Evolutionary conservation across 768 basidiomycete genomes (phyloP), one percentile per base, ranked within the genome.

Genomic region (Porphyrellus cyaneotinctus): DNA sequence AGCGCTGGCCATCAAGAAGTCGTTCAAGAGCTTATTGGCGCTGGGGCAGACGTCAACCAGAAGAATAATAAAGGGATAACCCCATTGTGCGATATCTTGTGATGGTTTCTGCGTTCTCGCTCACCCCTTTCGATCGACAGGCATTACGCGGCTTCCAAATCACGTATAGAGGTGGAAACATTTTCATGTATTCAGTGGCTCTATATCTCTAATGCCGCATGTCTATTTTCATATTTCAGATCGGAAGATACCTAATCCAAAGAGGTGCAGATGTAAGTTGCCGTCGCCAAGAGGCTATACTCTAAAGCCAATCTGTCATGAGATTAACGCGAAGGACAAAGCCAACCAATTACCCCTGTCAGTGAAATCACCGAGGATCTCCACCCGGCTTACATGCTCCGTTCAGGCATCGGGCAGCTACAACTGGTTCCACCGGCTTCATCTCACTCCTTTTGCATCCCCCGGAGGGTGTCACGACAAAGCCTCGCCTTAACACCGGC

Each of bases 251-350:
- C 33, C 75, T 97, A 56, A 87, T 97, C 63, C 75, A 83, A 49
- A 80, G 89, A 67, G 93, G 94, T 52, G 95, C 95, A 58, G 92
- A 97, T 67, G 95, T 95, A 73, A 64, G 92, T 80, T 57, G 58
- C 49, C 56, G 33, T 57, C 47, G 48, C 66, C 57, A 67, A 62
- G 53, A 55, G 63, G 59, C 61, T 45, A 9, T 11, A 64, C 68
- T 60, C 69, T 63, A 35, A 50, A 65, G 64, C 61, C 71, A 65
- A 67, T 60, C 26, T 49, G 46, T 59, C 33, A 62, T 53, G 64
- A 99, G 91, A 89, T 95, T 73, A 99, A 98, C 64, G 88, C 88
- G 39, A 88, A 83, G 72, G 95, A 99, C 76, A 86, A 84, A 60
- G 93, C 95, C 38, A 93, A 88, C 66, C 97, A 99, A 72, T 75